phyloP scores from a whole-genome alignment of 768 basidiomycete species.

The Omphalotus guepiniiformis region DNA sequence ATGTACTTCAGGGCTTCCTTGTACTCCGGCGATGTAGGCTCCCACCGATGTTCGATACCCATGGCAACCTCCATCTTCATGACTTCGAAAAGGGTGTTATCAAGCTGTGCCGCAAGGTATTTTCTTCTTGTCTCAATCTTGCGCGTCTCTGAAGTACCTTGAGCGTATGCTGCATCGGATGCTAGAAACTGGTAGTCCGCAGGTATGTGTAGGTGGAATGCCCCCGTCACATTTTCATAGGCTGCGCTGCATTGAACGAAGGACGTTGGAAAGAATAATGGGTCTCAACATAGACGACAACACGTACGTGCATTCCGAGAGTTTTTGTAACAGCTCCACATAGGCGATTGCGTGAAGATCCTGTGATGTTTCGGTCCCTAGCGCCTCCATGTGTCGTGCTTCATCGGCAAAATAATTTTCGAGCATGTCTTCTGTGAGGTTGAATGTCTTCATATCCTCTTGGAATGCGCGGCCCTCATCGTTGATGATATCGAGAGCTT shows the following conservation, averaged over 20 bases:
- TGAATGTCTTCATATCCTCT: conserved; percentile 9
- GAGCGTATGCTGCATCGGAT: conserved; percentile 10
- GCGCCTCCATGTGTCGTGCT: conserved; percentile 18
- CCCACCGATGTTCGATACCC: conserved; percentile 25
- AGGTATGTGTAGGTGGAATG: conserved; percentile 15
- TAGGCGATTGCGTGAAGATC: conserved; percentile 28
- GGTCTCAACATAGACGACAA: too few relatives aligned
- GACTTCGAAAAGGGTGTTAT: conserved; percentile 16
- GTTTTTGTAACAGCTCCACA: conserved; percentile 25
- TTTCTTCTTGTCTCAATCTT: conserved; percentile 22
- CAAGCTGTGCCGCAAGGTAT: conserved; percentile 13
- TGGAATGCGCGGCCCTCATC: conserved; percentile 11
- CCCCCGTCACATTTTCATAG: conserved; percentile 7
- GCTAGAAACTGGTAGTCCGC: conserved; percentile 11
- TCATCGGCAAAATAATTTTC: conserved; percentile 21
- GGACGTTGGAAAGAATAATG: too few relatives aligned
- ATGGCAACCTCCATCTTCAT: conserved; percentile 19
- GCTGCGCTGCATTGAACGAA: too few relatives aligned
- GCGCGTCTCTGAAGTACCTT: conserved; percentile 14
- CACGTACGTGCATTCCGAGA: conserved; percentile 11
- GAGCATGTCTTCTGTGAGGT: conserved; percentile 17
- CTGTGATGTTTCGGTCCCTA: conserved; percentile 21
- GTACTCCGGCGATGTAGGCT: conserved; percentile 20
- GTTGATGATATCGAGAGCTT: conserved; percentile 24
- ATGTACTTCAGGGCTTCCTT: conserved; percentile 12